Conservation (phyloP, 2,329 filamentous ascomycete species). For the Ceratocystis alfenasii region DNA sequence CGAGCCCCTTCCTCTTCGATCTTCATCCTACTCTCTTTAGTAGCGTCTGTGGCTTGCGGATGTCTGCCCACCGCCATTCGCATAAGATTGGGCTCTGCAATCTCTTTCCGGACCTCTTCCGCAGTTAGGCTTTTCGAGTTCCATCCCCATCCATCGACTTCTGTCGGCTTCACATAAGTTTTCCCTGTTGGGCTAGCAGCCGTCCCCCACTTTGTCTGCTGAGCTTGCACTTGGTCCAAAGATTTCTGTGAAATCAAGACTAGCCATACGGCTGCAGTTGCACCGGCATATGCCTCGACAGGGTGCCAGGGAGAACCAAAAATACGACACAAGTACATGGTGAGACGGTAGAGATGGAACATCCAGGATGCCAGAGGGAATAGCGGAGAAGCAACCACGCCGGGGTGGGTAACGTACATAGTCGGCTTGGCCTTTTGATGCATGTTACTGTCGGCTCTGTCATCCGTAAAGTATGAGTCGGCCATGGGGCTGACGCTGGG, state of each 20-base stretch:
- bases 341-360: conserved; percentile 53
- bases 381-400: conserved; percentile 71
- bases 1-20: conserved; percentile 51
- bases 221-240: conserved; percentile 43
- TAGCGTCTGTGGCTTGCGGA: conserved; percentile 45
- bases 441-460: background rate
- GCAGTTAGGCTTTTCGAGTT: conserved; percentile 30
- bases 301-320: conserved; percentile 83
- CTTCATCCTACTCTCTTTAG: conserved; percentile 44
- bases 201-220: conserved; percentile 73
- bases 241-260: conserved; percentile 53
- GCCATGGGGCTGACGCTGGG: conserved; percentile 43
- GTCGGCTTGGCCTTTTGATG: conserved; percentile 36
- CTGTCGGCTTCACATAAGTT: conserved; percentile 58
- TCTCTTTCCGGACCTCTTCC: conserved; percentile 33
- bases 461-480: conserved; percentile 20
- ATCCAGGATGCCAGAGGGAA: conserved; percentile 62
- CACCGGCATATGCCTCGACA: conserved; percentile 62
- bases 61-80: conserved; percentile 47
- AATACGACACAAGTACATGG: conserved; percentile 61
- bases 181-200: conserved; percentile 48
- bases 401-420: conserved; percentile 74
- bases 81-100: conserved; percentile 35
- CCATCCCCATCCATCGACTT: conserved; percentile 79
- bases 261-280: conserved; percentile 65